A percentile compares a stretch with the other conserved stretches of the same genome.
phyloP scores from a whole-genome alignment of 176 grass and related monocot genomes.

The Raddia distichophylla region DNA sequence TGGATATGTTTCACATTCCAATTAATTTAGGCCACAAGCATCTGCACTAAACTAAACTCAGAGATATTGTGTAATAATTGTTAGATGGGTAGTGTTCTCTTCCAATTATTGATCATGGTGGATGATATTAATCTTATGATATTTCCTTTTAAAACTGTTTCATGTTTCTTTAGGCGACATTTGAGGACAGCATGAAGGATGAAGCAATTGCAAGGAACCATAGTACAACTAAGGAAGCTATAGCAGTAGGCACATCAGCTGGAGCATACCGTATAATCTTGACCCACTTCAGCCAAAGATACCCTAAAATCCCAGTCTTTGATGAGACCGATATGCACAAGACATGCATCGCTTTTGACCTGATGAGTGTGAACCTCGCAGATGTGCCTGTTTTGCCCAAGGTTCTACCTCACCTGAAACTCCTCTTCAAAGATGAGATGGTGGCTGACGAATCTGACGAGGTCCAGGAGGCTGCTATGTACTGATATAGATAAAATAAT shows the following conservation, averaged over 20 bases:
- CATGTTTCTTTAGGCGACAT: constrained; percentile 70
- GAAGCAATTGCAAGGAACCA: constrained; percentile 87
- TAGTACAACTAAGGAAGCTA: constrained; percentile 92
- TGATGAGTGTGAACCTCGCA: constrained; percentile 80
- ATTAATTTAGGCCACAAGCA: constrained; percentile 24
- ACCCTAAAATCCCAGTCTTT: constrained; percentile 88
- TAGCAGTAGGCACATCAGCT: constrained; percentile 73
- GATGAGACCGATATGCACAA: constrained; percentile 78
- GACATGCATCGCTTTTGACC: constrained; percentile 83
- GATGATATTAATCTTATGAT: neutral
- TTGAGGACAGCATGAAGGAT: constrained; percentile 91
- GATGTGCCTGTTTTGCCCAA: constrained; percentile 76
- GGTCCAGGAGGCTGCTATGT: constrained; percentile 57
- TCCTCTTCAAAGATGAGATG: constrained; percentile 76
- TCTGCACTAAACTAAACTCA: constrained; percentile 11
- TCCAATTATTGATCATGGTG: constrained; percentile 9
- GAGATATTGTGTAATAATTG: constrained; percentile 35
- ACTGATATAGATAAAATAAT: constrained; percentile 36
- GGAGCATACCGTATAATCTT: constrained; percentile 82
- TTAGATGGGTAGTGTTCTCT: constrained; percentile 17
- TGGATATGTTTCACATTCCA: constrained; percentile 3
- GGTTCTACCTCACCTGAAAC: constrained; percentile 76
- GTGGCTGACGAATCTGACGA: constrained; percentile 64
- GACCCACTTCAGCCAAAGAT: constrained; percentile 97
- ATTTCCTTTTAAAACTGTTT: constrained; percentile 15